These are phyloP conservation scores for Fraxinus platypoda DNA, from an alignment of 305 asterid species.

Conservation along the genomic window DNA sequence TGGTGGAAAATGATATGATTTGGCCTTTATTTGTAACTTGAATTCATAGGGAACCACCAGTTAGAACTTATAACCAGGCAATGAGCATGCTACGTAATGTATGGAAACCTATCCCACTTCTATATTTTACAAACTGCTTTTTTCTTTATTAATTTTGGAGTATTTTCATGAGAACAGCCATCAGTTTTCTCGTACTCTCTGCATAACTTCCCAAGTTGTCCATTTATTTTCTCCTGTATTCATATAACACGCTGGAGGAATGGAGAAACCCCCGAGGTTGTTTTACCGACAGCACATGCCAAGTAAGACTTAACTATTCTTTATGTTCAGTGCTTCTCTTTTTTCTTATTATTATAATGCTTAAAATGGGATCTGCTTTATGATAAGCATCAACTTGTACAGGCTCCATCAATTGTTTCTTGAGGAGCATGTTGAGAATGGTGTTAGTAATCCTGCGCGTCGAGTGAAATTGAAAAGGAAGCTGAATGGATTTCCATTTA, in stretches of 20 bases:
- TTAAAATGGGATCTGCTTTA: constrained; percentile 5
- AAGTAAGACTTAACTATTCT: constrained; percentile 55
- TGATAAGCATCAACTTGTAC: constrained; percentile 30
- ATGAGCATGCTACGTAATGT: neutral
- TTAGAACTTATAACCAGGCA: neutral
- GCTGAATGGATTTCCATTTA: constrained; percentile 85
- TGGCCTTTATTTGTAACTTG: neutral
- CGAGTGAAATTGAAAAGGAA: constrained; percentile 73
- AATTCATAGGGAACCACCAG: neutral
- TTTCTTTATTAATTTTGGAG: neutral
- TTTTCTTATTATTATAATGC: constrained; percentile 3
- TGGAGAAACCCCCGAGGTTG: constrained; percentile 63
- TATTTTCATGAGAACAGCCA: neutral
- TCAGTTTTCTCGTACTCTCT: neutral
- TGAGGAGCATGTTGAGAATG: constrained; percentile 79
- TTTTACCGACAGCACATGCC: constrained; percentile 65
- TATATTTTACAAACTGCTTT: neutral
- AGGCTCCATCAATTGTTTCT: constrained; percentile 90
- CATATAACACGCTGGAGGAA: constrained; percentile 57
- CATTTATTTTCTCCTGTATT: constrained; percentile 17
- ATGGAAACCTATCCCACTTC: neutral
- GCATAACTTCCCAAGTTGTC: constrained; percentile 19
- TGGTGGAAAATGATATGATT: neutral
- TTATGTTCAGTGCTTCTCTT: constrained; percentile 10
- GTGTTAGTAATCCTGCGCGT: constrained; percentile 46